Evolutionary conservation across 768 basidiomycete genomes (phyloP), one percentile per base, ranked within the genome.

Genomic region (Suillus luteus): DNA sequence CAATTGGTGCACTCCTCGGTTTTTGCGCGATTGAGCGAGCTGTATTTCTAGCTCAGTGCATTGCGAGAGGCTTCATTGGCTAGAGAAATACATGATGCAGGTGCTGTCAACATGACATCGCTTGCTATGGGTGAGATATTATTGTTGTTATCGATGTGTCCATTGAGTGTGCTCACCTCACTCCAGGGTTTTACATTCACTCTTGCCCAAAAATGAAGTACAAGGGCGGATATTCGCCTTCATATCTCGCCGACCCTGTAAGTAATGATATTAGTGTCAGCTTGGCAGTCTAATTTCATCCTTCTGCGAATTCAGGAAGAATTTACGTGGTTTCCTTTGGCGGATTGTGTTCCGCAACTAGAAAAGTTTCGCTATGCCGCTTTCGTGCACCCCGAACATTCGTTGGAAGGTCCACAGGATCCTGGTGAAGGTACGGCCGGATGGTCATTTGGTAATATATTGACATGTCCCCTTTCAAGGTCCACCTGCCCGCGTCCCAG

Each of bases 141-240:
- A 35, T 54, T 35, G 10, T 3, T 22, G 12, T 38, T 14, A 22
- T 37, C 59, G 22, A 41, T 19, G 24, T 10, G n/a, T 12, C 33
- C 38, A 27, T 24, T 61, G 19, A 22, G 27, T 35, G 17, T 31
- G 33, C 37, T 57, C 40, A 31, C 9, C 46, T 33, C 58, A 67
- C 44, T 12, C 14, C 69, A 97, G 96, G 96, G 8, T 98, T 87
- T 75, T 99, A 98, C 74, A 91, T 99, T 44, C 85, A 97, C 68
- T 87, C 91, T 2, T 98, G 96, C 71, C 85, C 79, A 59, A 99
- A 99, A 76, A 99, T 99, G 97, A 82, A 83, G 62, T 99, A 99
- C 77, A 99, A 99, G 71, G 95, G 89, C 35, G 95, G 97, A 62
- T 99, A 96, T 68, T 74, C 81, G 0, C 96, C 96, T 0, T 97